Base-by-base conservation (phyloP, 1,284 basidiomycete species). In the Phylloboletellus chloephorus region DNA sequence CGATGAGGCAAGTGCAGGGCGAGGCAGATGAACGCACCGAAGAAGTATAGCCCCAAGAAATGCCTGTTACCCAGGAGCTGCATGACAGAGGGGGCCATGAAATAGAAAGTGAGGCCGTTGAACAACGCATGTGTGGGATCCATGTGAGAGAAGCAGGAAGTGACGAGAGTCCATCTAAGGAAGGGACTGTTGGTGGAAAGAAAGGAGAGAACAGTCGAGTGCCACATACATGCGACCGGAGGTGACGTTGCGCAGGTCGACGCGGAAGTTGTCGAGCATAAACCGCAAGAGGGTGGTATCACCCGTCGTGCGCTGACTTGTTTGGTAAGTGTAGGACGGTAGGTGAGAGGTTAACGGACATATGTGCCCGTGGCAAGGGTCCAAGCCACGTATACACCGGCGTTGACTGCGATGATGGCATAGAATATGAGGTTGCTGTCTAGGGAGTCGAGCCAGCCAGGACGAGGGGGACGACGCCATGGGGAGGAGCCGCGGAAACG, bases 81-180 rank as follows among this genome's bases (percentile, higher is more conserved):
- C n/a, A 90, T 69, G 20, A 88, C 78, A 1, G 78, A 67, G 0
- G 76, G 81, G 1, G 83, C 85, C 68, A 92, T 77, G 65, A 88
- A 91, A 57, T 74, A 88, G 55, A 85, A 84, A 0, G 84, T 79
- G 50, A 92, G 72, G 34, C 78, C 79, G 58, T 95, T 95, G 59
- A 93, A 67, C 20, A 86, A 53, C 24, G 91, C 76, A 58, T 95
- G 92, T 0, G 58, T 51, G 8, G 72, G 44, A 17, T 71, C 67
- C 48, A 70, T 64, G 55, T 93, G 89, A 2, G 82, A 91, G 68
- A 93, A 91, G 44, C 70, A 73, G 19, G 73, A 66, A 0, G 88
- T 90, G 15, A 93, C 48, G 20, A 87, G 64, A 0, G 88, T 91
- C 86, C 89, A 93, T 60, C 88, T 91, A 41, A 4, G 15, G 7